Conservation (phyloP, 202 grass and related monocot genomes). For the Digitaria exilis region DNA sequence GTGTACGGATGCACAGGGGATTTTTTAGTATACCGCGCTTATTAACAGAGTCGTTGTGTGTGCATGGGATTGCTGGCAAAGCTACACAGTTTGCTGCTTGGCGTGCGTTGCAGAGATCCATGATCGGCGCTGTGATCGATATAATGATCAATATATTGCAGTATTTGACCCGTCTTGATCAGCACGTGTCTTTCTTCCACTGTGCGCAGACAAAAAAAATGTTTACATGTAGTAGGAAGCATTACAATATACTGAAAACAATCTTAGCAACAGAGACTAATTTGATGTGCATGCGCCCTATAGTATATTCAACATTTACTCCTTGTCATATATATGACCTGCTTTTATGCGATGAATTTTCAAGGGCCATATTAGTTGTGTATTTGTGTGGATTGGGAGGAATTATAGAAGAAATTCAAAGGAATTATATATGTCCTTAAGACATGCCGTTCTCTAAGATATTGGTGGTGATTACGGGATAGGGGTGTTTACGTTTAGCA, state of each 20-base stretch:
- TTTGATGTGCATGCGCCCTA: background rate
- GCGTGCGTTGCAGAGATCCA: background rate
- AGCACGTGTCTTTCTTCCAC: background rate
- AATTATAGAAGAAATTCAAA: too few species aligned
- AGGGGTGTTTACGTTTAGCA: too few species aligned
- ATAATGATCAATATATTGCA: background rate
- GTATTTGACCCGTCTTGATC: background rate
- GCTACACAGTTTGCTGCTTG: background rate
- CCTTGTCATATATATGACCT: too few species aligned
- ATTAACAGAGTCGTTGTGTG: background rate
- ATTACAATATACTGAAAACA: background rate
- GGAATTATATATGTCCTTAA: too few species aligned
- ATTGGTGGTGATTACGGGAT: too few species aligned
- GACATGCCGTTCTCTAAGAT: too few species aligned
- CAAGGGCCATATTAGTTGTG: too few species aligned
- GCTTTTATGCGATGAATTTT: too few species aligned
- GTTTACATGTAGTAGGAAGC: too few species aligned
- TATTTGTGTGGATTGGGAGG: too few species aligned
- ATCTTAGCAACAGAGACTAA: background rate
- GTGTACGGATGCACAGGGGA: constrained; percentile 29
- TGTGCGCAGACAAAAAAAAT: too few species aligned
- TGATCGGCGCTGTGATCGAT: background rate
- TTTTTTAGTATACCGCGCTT: constrained; percentile 22
- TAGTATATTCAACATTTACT: too few species aligned
- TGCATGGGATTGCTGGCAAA: background rate